Evolutionary conservation across 331 rosid species (phyloP).

Genomic region (Acacia concinna): DNA sequence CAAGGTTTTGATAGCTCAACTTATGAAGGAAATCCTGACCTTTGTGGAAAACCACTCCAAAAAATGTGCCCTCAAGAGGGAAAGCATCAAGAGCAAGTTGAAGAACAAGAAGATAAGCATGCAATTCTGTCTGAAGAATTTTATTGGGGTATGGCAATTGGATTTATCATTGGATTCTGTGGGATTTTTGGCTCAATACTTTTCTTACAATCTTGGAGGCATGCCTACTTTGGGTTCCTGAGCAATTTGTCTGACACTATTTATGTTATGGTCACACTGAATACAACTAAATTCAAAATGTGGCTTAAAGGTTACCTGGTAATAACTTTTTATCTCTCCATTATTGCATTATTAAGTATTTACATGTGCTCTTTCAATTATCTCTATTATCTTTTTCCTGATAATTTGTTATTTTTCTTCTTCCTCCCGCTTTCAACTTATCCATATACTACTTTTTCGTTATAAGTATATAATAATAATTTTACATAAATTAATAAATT

Average conservation of each 20-base stretch:
- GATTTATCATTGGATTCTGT: conserved; percentile 16
- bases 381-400: too few species aligned
- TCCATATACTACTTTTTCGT: too few species aligned
- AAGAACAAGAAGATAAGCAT: background rate
- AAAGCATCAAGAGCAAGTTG: background rate
- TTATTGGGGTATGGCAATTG: conserved; percentile 17
- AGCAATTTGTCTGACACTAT: too few species aligned
- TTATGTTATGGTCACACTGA: background rate
- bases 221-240: too few species aligned
- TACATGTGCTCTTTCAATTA: too few species aligned
- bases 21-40: background rate
- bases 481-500: too few species aligned
- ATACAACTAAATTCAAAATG: background rate
- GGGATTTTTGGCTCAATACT: too few species aligned
- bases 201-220: too few species aligned
- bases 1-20: background rate
- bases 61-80: background rate
- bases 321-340: background rate
- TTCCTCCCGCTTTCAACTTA: too few species aligned
- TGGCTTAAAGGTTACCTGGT: background rate
- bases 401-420: too few species aligned
- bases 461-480: too few species aligned
- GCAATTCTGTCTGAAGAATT: background rate
- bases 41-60: background rate
- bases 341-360: too few species aligned